Base-by-base conservation (phyloP, 192 early-diverging fungal genomes). In the Coemansia sp. region DNA sequence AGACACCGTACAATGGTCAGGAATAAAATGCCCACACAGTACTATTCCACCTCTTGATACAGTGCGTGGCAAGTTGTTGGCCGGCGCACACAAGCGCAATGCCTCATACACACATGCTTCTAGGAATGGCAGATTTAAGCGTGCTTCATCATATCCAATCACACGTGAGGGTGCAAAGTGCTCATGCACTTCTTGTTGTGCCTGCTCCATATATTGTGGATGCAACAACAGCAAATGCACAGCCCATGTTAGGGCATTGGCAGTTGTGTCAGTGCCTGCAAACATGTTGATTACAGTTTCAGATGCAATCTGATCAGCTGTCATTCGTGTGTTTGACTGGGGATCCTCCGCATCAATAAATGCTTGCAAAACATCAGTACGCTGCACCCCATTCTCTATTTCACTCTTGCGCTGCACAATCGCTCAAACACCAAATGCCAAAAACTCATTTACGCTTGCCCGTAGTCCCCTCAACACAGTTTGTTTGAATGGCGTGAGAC, bases 61-160 rank as follows among this genome's bases (percentile, higher is more conserved):
- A 18, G 38, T 39, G 26, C 78, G 51, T 11, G 77, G 68, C 60
- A 80, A 51, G 23, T 69, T 73, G 19, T 58, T 50, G 3, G 65
- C 43, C 11, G 68, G 63, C 1, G 75, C 66, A 9, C 63, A 54
- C 38, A 78, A 38, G 2, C 78, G 71, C 68, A 81, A 51, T 8
- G 78, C 57, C 53, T 81, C 78, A 53, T 71, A 75, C 16, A 75
- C 52, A 29, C 71, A 74, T 1, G 78, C 78, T 43, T 81, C 73
- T 2, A 81, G 39, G n/a, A 64, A 81, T 14, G 73, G 66, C 54
- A 81, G 39, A 1, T 45, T 48, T 35, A 24, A 32, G 11, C 60
- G 58, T 6, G 78, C 72, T 35, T 71, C 78, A 4, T 41, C 27
- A n/a, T 54, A 75, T 0, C 54, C 39, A n/a, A 81, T 75, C 43